Conservation (phyloP, 2,329 filamentous ascomycete species). For the Colletotrichum limetticola region DNA sequence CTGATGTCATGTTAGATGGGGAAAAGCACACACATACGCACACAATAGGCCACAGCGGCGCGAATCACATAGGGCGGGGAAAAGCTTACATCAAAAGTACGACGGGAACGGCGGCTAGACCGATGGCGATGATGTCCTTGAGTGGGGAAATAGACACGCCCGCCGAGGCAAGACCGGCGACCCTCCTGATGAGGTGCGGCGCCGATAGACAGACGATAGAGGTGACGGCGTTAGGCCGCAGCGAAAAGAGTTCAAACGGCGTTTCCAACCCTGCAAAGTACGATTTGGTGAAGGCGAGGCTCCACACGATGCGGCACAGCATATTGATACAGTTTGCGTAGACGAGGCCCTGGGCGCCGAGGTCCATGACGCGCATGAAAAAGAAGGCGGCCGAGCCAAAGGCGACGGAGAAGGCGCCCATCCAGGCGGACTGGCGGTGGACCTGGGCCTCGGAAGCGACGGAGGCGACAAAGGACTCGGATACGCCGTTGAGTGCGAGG, state of each 20-base stretch:
- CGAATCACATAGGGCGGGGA: conserved; percentile 2
- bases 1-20: conserved; percentile 47
- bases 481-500: conserved; percentile 89
- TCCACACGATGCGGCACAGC: conserved; percentile 86
- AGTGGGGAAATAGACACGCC: conserved; percentile 36
- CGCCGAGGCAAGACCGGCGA: conserved; percentile 15
- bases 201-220: conserved; percentile 56
- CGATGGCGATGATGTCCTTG: conserved; percentile 58
- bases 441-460: conserved; percentile 82
- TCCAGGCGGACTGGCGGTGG: conserved; percentile 82
- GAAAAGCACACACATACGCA: not conserved
- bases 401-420: conserved; percentile 81
- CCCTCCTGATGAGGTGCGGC: conserved; percentile 51
- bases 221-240: conserved; percentile 57
- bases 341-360: conserved; percentile 85
- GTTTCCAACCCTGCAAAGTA: conserved; percentile 67
- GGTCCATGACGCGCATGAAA: conserved; percentile 73
- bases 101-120: conserved; percentile 62
- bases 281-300: conserved; percentile 73
- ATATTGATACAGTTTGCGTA: conserved; percentile 92
- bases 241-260: conserved; percentile 50
- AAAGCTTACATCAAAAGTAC: conserved; percentile 67
- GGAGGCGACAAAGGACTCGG: conserved; percentile 91
- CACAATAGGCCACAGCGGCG: conserved; percentile 2
- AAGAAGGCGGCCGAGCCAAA: conserved; percentile 82